Evolutionary conservation across 768 basidiomycete species (phyloP), one percentile per base, ranked within the genome.

Genomic region (Xerocomus potaroensis): DNA sequence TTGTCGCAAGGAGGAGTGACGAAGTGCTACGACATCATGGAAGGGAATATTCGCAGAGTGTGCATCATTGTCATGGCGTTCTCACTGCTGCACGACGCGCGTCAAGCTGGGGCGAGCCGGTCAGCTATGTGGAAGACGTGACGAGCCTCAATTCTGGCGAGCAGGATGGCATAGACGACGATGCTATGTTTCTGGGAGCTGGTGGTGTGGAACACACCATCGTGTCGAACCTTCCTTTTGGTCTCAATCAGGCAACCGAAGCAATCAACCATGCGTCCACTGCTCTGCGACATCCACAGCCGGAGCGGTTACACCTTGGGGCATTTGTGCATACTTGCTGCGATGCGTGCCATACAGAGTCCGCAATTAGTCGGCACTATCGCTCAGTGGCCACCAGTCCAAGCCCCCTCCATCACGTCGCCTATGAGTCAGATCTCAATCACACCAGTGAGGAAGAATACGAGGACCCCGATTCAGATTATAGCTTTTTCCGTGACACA

Each of bases 31-130:
- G 65, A 34, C 63, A 62, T 12, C 59, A 51, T n/a, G 63, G 58
- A 35, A 60, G 56, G 34, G 66, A 57, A 24, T 63, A 43, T 3
- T 51, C 41, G 15, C 64, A 49, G 19, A 61, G 59, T 18, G 43
- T 55, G 36, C 57, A 60, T 50, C 61, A 63, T 24, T 46, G 54
- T 43, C 50, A 58, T 34, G 62, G 68, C 7, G 41, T 48, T 42
- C 57, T 74, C 33, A 70, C 69, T 11, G 72, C 73, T 26, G 79
- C 77, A 22, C 71, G 77, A 48, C 71, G 83, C 5, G 83, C 83
- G 9, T 80, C 81, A 41, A 83, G 81, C 56, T 84, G 82, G 83
- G 81, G 79, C 0, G 80, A 69, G 10, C 61, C 72, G 14, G 69
- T 66, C 53, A 73, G 60, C 59, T 61, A 65, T 53, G 43, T 68